These are phyloP conservation scores for Candida frijolesensis DNA, from an alignment of 1,139 yeast genomes.

Conservation along the genomic window DNA sequence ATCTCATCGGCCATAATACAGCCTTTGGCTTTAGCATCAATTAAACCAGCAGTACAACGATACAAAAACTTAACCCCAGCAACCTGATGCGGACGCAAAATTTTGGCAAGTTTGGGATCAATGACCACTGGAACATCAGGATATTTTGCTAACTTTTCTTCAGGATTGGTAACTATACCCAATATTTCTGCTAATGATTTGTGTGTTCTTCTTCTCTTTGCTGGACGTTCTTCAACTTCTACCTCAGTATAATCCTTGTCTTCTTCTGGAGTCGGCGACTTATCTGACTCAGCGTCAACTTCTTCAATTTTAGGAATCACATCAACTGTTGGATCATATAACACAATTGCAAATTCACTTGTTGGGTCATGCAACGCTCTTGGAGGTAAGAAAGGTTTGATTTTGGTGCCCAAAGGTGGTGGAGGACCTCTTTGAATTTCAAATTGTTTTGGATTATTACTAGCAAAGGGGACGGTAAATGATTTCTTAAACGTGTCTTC, in stretches of 20 bases:
- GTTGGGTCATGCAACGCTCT: conserved; percentile 92
- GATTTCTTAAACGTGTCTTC: conserved; percentile 38
- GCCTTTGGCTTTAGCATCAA: conserved; percentile 87
- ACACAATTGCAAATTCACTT: conserved; percentile 89
- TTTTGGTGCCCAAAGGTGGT: conserved; percentile 80
- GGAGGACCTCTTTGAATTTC: conserved; percentile 50
- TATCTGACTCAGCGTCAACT: conserved; percentile 20
- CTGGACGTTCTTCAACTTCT: conserved; percentile 18
- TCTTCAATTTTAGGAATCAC: conserved; percentile 52
- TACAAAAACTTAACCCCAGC: conserved; percentile 93
- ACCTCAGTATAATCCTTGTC: neutral
- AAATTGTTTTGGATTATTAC: conserved; percentile 29
- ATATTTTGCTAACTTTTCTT: conserved; percentile 50
- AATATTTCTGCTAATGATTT: conserved; percentile 79
- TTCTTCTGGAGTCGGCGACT: conserved; percentile 17
- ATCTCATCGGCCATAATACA: conserved; percentile 99
- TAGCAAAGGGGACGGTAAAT: conserved; percentile 56
- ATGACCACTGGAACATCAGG: conserved; percentile 95
- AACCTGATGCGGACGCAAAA: conserved; percentile 92
- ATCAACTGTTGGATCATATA: conserved; percentile 93
- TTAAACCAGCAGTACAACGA: conserved; percentile 85
- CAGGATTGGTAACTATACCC: conserved; percentile 63
- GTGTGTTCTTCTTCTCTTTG: conserved; percentile 38
- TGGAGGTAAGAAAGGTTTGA: conserved; percentile 72
- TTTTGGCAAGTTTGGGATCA: conserved; percentile 84